Conservation (phyloP, 768 basidiomycete species). For the Pleurotus tuber-regium region DNA sequence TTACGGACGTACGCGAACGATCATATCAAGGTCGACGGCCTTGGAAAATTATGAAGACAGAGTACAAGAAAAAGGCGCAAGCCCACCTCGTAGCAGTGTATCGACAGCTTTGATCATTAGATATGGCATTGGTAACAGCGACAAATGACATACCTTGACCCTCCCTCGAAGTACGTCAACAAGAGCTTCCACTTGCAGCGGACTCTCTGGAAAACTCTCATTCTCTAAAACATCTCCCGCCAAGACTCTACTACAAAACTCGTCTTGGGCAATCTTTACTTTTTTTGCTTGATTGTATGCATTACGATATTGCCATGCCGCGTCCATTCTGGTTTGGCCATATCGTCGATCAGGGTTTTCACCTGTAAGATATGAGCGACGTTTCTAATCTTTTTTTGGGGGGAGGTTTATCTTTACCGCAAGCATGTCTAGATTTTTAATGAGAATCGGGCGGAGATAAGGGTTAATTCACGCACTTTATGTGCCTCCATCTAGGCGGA, state of each 20-base stretch:
- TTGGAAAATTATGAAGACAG: slow-evolving; percentile 24
- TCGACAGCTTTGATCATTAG: slow-evolving; percentile 25
- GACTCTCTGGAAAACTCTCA: slow-evolving; percentile 59
- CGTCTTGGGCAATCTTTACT: slow-evolving; percentile 67
- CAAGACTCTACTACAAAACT: slow-evolving; percentile 51
- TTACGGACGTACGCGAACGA: slow-evolving; percentile 51
- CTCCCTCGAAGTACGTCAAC: slow-evolving; percentile 71
- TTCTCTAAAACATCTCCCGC: slow-evolving; percentile 36
- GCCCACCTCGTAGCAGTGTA: slow-evolving; percentile 43
- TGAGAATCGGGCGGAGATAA: too few species aligned
- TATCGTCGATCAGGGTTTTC: slow-evolving; percentile 57
- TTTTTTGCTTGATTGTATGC: slow-evolving; percentile 69
- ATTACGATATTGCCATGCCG: slow-evolving; percentile 64
- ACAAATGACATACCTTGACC: slow-evolving; percentile 52
- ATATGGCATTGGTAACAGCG: background rate
- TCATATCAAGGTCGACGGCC: slow-evolving; percentile 66
- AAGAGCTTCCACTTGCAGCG: slow-evolving; percentile 64
- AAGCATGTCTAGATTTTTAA: slow-evolving; percentile 78
- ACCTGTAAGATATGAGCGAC: too few species aligned
- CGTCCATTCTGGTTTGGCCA: slow-evolving; percentile 55
- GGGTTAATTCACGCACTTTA: slow-evolving; percentile 75
- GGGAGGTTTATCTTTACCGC: too few species aligned
- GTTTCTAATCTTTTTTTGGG: too few species aligned
- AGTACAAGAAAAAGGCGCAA: background rate
- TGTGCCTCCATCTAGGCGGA: slow-evolving; percentile 64